phyloP scores from a whole-genome alignment of 2,329 filamentous ascomycete genomes.

The Juglanconis sp. region DNA sequence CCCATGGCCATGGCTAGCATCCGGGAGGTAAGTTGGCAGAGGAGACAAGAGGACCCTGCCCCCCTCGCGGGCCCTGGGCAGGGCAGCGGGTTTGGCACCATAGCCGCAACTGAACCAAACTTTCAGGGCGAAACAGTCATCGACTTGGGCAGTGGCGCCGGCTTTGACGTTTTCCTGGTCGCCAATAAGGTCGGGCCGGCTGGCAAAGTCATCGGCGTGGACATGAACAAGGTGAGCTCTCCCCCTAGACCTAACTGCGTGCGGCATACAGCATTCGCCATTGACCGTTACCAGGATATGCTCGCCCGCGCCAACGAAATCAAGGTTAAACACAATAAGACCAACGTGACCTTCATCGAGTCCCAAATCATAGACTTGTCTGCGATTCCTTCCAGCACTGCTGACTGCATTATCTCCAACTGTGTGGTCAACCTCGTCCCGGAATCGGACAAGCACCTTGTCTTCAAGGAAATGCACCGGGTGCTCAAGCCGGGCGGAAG shows the following conservation, averaged over 20 bases:
- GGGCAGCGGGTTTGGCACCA: background rate
- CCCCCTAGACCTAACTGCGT: background rate
- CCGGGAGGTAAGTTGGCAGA: conserved; percentile 33
- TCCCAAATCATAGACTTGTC: conserved; percentile 48
- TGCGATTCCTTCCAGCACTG: conserved; percentile 37
- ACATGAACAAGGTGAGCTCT: conserved; percentile 53
- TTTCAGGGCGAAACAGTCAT: conserved; percentile 53
- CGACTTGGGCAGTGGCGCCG: conserved; percentile 55
- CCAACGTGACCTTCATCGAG: conserved; percentile 51
- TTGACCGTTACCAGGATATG: conserved; percentile 45
- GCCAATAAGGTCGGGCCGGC: conserved; percentile 44
- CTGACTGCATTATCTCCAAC: conserved; percentile 60
- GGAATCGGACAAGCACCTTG: conserved; percentile 45
- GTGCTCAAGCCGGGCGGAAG: conserved; percentile 55
- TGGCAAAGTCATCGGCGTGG: conserved; percentile 53
- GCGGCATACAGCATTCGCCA: background rate
- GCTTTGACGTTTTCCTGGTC: conserved; percentile 56
- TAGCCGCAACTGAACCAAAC: background rate
- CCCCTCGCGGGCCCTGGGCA: background rate
- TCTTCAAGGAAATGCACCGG: conserved; percentile 57
- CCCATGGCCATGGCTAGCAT: conserved; percentile 47
- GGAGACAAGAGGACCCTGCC: background rate
- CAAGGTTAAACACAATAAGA: conserved; percentile 31
- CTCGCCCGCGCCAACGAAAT: conserved; percentile 46
- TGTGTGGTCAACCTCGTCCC: conserved; percentile 62